phyloP scores from a whole-genome alignment of 768 basidiomycete genomes.

The Trichaptum fuscoviolaceum region DNA sequence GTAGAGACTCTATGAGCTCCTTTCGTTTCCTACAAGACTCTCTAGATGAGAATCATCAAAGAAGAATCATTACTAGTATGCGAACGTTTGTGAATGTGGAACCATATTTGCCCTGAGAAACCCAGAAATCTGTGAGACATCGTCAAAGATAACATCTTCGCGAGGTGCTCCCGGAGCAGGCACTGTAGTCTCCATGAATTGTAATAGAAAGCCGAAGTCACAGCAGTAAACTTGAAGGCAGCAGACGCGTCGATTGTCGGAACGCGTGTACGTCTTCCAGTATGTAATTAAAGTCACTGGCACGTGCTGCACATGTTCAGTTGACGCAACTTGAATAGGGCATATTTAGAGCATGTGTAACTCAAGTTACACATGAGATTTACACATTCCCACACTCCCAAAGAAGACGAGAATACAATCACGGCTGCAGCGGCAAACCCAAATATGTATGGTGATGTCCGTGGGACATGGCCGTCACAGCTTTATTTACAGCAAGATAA shows the following conservation, averaged over 20 bases:
- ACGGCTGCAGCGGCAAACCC: too few relatives aligned
- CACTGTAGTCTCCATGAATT: neutral
- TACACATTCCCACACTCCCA: too few relatives aligned
- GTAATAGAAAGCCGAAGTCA: neutral
- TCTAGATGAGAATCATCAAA: neutral
- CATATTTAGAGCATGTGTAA: too few relatives aligned
- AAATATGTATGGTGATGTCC: too few relatives aligned
- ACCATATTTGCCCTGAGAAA: neutral
- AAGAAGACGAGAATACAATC: too few relatives aligned
- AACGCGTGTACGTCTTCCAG: neutral
- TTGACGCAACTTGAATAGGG: too few relatives aligned
- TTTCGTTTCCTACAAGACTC: constrained; percentile 15
- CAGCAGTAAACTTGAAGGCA: constrained; percentile 3
- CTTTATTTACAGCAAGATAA: too few relatives aligned
- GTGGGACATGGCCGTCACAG: too few relatives aligned
- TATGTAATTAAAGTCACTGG: neutral
- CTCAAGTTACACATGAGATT: too few relatives aligned
- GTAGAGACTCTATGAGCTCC: constrained; percentile 40
- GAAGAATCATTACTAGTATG: neutral
- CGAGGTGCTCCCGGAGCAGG: neutral
- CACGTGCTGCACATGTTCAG: neutral
- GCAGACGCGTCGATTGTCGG: neutral
- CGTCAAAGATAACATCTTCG: neutral
- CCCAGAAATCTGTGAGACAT: neutral
- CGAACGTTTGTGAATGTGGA: neutral